Evolutionary conservation across 306 rosid genomes (phyloP), one percentile per base, ranked within the genome.

Genomic region (Medicago ruthenica): DNA sequence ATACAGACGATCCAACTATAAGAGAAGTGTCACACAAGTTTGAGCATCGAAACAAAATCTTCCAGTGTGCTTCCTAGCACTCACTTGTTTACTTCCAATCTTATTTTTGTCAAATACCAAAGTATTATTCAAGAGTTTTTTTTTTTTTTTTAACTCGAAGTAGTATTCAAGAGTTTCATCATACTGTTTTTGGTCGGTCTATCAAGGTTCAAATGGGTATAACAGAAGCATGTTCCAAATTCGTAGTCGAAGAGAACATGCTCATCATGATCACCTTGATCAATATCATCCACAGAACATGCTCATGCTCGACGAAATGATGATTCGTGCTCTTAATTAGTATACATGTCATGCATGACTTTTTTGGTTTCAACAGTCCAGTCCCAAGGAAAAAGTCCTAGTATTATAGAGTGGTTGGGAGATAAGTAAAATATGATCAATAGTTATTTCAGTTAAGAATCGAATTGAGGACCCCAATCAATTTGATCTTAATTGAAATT

Each of bases 211-310:
- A 77, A 69, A 90, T 91, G 93, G 93, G 93, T 5, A 55, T 91
- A 31, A 68, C 88, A 39, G 90, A 84, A 66, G 87, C 82, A 51
- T 92, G 96, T 55, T 82, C 87, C 15, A 77, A 85, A 53, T 74
- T 93, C 57, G 66, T 93, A 20, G 89, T 90, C 39, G 98, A 88
- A n/a, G n/a, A n/a, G n/a, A n/a, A n/a, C n/a, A n/a, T n/a, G 24
- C 74, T 45, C 74, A 73, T 36, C 54, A 8, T 47, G 79, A 73
- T 37, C 40, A 34, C n/a, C 48, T 22, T 24, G 58, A n/a, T 64
- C 64, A 22, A 60, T 8, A 50, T 42, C 11, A 31, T 4, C 65
- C 79, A n/a, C 65, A 76, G 20, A 76, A 61, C 18, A 76, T 70
- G 54, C 42, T 72, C 17, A 85, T 79, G 39, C 82, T 86, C 44